Base-by-base conservation (phyloP, 1,139 yeast species). In the Kodamaea anthophila region DNA sequence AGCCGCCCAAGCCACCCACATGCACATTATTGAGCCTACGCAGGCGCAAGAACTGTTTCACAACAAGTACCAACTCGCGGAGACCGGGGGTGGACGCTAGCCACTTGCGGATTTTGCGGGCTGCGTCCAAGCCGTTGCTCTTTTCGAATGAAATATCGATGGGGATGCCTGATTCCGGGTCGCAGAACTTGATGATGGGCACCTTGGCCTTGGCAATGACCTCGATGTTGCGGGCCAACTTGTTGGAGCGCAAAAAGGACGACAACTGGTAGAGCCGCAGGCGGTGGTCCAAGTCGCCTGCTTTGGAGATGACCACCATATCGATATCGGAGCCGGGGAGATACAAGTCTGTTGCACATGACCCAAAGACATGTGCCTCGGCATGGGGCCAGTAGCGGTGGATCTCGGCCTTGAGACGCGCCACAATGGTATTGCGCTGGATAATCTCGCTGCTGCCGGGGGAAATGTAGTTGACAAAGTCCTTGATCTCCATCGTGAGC, bases 321-420 rank as follows among this genome's bases (percentile, higher is more conserved):
- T 93, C 99, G 20, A 93, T 87, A 63, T 93, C 99, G 0, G 96
- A 86, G 1, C 96, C 96, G 0, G 98, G 98, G 14, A 93, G 62
- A 47, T 88, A 91, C 39, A 93, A 60, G 50, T 88, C 96, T 0
- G 98, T 88, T 1, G 98, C 97, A 53, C 77, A 85, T 0, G 97
- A 87, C 0, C 99, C 99, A 62, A 93, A 91, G 10, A 88, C 95
- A 43, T 80, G 83, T 7, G 83, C 73, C 34, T 80, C 82, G 3
- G 94, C 80, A 38, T 77, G 85, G 1, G 78, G 77, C 97, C 98
- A 91, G 33, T 81, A 63, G 11, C 48, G 46, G 18, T 55, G 55
- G 7, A 88, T 82, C 9, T 74, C 66, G 3, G 53, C 47, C 36
- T 81, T 76, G 23, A 93, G 59, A 26, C 73, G 66, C 24, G 65